A percentile compares a stretch with the other conserved stretches of the same genome.
These are phyloP conservation scores for Exophiala calicioides DNA, from an alignment of 2,329 filamentous ascomycete genomes.

Conservation along the genomic window DNA sequence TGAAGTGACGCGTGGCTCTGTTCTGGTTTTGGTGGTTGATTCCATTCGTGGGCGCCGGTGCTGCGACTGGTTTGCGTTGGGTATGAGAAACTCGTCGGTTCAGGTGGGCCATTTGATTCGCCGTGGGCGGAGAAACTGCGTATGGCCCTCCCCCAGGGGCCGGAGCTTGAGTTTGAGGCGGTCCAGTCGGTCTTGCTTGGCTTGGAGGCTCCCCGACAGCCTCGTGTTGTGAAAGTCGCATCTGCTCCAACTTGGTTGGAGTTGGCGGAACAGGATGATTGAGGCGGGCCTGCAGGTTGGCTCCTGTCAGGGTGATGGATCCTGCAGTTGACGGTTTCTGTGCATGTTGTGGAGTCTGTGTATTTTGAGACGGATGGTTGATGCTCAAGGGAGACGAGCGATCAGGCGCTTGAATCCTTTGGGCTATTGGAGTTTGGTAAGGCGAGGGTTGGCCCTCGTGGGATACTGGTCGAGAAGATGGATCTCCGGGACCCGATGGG, in stretches of 20 bases:
- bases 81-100: constrained; percentile 20
- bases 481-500: constrained; percentile 10
- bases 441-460: constrained; percentile 21
- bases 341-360: constrained; percentile 1
- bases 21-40: background rate
- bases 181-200: background rate
- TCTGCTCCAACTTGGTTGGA: constrained; percentile 19
- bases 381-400: constrained; percentile 15
- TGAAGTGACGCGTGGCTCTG: constrained; percentile 9
- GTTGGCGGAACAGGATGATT: constrained; percentile 37
- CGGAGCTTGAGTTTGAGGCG: background rate
- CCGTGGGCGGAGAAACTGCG: constrained; percentile 13
- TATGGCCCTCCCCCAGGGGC: constrained; percentile 5
- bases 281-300: constrained; percentile 35
- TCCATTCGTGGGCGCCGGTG: constrained; percentile 11
- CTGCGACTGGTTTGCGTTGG: constrained; percentile 13
- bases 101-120: constrained; percentile 28
- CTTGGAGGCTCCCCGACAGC: too few relatives aligned
- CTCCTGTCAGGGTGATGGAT: constrained; percentile 32
- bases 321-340: constrained; percentile 9
- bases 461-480: constrained; percentile 22
- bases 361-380: constrained; percentile 4
- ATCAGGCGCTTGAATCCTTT: constrained; percentile 11
- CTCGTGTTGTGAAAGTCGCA: constrained; percentile 10
- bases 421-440: constrained; percentile 16